Base-by-base conservation (phyloP, 139 green algal species). In the Raphidocelis subcapitata region DNA sequence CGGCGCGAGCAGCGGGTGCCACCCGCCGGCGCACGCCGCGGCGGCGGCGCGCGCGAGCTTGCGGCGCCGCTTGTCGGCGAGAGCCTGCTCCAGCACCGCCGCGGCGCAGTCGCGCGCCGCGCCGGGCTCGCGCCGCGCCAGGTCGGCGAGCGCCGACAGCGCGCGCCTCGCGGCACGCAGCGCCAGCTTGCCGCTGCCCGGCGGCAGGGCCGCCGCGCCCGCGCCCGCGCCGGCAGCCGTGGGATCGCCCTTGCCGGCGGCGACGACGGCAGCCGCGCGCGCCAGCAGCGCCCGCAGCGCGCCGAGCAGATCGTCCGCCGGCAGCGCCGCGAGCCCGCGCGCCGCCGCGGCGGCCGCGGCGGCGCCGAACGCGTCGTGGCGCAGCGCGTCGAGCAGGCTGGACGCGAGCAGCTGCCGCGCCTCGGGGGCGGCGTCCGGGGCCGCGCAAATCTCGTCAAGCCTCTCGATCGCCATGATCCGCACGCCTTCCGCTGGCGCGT, bases 381-480 rank as follows among this genome's bases (percentile, higher is more conserved):
- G 36, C 15, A 78, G 54, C 35, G 61, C 49, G 16, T 14, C 41
- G 4, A 73, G 26, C 28, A 72, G 35, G 33, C 62, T 72, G 52
- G 36, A 35, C 4, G 23, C 35, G 33, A 78, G 63, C 26, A 78
- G 72, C 52, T 78, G 35, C 37, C 35, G 35, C 12, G 67, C 66
- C 0, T 47, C 63, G 12, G 36, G 18, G 1, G 41, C 37, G 47
- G 46, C 65, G 29, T 33, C 33, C 23, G n/a, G 26, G 51, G 55
- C 35, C 24, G 59, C n/a, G 37, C 62, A 77, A 2, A 82, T 59
- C 5, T 55, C 32, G 60, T 77, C 77, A 2, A 86, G 51, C 68
- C 86, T 78, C 69, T 77, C 52, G 36, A 89, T 31, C 0, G 79
- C 82, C 82, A 83, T 80, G 15, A 77, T 74, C 20, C 86, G 77